phyloP scores from a whole-genome alignment of 176 grass and related monocot species.

The Zizania latifolia region DNA sequence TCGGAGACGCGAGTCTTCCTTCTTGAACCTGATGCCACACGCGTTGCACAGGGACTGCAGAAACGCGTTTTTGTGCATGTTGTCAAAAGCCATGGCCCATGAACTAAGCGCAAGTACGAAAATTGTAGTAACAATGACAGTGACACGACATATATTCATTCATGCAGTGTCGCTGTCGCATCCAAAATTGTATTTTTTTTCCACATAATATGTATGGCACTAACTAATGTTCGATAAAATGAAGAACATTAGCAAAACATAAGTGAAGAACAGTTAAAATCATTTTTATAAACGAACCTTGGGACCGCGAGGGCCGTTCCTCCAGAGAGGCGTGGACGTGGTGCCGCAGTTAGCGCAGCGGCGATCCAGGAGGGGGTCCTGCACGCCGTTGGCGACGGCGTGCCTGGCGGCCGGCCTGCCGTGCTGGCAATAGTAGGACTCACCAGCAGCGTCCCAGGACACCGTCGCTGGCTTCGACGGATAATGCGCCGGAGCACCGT shows the following conservation, averaged over 20 bases:
- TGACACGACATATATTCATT: too few species aligned
- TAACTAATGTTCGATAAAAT: not conserved
- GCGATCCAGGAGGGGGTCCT: constrained; percentile 30
- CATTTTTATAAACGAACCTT: too few species aligned
- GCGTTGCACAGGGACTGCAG: constrained; percentile 70
- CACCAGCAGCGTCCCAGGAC: constrained; percentile 14
- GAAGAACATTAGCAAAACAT: not conserved
- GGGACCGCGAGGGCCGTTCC: constrained; percentile 84
- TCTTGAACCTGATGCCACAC: constrained; percentile 78
- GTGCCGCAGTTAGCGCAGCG: constrained; percentile 97
- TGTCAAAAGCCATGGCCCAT: too few species aligned
- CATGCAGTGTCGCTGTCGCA: too few species aligned
- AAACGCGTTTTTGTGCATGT: too few species aligned
- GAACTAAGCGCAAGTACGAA: too few species aligned
- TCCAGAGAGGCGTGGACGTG: constrained; percentile 85
- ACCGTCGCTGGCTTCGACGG: not conserved
- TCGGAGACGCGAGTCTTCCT: constrained; percentile 73
- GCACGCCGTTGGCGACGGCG: not conserved
- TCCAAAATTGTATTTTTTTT: too few species aligned
- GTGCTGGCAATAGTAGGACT: constrained; percentile 13
- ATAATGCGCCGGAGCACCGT: not conserved
- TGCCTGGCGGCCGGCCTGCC: not conserved
- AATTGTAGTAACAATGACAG: not conserved
- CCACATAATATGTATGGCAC: too few species aligned
- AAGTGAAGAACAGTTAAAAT: not conserved